Evolutionary conservation across 2,329 filamentous ascomycete species (phyloP), one percentile per base, ranked within the genome.

Genomic region (Ophiostoma sp.): DNA sequence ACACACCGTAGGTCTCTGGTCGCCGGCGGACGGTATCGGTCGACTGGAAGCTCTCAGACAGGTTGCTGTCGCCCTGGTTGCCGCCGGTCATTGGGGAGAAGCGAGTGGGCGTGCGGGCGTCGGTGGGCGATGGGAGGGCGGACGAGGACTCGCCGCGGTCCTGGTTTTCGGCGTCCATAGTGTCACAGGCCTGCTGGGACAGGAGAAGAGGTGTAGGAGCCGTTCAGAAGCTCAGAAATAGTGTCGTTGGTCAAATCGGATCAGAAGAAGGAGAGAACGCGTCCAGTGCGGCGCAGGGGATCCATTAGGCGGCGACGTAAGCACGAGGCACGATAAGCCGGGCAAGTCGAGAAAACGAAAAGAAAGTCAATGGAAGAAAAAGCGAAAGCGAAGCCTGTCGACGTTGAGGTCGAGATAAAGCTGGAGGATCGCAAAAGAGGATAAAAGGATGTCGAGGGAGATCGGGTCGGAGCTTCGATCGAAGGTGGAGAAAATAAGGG

Each of bases 21-120:
- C 87, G 85, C 77, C 87, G 85, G 76, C 89, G 86, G 76, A 90
- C 83, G 19, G 89, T 90, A 73, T 90, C 89, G 28, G 86, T 86
- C 25, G 88, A 88, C 78, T 89, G 87, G 77, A 85, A 86, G 80
- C 85, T 88, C 77, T 89, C 88, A 4, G 86, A 83, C 66, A 85
- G 79, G 31, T 80, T 82, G 66, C 87, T 85, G 50, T 36, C 69
- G 63, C 69, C 59, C 31, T 71, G 55, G 57, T 31, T 17, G 45
- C 66, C 42, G 28, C 64, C 42, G 19, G 63, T 15, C 31, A 55
- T 19, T 6, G 68, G 33, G 22, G 57, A 39, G n/a, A 57, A 68
- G 3, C 68, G 72, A 12, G 45, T 39, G 48, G 72, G 69, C 72
- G 68, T 42, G 68, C 72, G 72, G 17, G 72, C n/a, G 11, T 73